Evolutionary conservation across 2,329 filamentous ascomycete genomes (phyloP).

Genomic region (Cladosporium sp.): DNA sequence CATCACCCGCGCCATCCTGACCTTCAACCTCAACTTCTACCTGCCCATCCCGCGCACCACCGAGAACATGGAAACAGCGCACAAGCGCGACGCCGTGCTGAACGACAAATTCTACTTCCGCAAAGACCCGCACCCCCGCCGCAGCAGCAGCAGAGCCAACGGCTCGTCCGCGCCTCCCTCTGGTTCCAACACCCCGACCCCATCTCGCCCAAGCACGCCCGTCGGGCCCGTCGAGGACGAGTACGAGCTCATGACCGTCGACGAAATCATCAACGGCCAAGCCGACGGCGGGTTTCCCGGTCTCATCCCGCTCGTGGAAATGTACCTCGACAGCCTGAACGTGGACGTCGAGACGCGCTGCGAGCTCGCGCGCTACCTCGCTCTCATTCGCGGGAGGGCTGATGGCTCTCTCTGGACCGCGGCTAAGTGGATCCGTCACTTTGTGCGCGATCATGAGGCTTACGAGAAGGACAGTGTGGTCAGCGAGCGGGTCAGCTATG

Average conservation of each 20-base stretch:
- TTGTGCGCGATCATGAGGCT: constrained; percentile 67
- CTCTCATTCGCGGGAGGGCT: constrained; percentile 79
- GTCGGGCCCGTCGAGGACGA: constrained; percentile 79
- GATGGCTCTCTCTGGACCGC: constrained; percentile 85
- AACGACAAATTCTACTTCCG: constrained; percentile 87
- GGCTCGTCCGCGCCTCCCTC: constrained; percentile 36
- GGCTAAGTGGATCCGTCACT: constrained; percentile 87
- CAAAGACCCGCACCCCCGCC: constrained; percentile 72
- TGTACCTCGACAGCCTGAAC: constrained; percentile 91
- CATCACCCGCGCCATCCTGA: constrained; percentile 87
- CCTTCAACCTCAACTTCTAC: constrained; percentile 94
- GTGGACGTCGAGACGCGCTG: constrained; percentile 91
- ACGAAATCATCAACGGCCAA: constrained; percentile 93
- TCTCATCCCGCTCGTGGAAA: constrained; percentile 88
- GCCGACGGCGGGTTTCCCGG: constrained; percentile 69
- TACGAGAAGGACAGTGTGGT: constrained; percentile 84
- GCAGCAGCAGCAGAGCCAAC: constrained; percentile 16
- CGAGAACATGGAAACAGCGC: constrained; percentile 97
- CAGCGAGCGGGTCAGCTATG: constrained; percentile 70
- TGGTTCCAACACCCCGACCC: constrained; percentile 40
- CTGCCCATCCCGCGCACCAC: constrained; percentile 84
- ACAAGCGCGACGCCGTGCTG: constrained; percentile 76
- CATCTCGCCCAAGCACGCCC: constrained; percentile 63
- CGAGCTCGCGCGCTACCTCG: constrained; percentile 81
- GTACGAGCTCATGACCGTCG: constrained; percentile 82